Evolutionary conservation across 2,329 filamentous ascomycete species (phyloP).

Genomic region (Chaetomium strumarium): DNA sequence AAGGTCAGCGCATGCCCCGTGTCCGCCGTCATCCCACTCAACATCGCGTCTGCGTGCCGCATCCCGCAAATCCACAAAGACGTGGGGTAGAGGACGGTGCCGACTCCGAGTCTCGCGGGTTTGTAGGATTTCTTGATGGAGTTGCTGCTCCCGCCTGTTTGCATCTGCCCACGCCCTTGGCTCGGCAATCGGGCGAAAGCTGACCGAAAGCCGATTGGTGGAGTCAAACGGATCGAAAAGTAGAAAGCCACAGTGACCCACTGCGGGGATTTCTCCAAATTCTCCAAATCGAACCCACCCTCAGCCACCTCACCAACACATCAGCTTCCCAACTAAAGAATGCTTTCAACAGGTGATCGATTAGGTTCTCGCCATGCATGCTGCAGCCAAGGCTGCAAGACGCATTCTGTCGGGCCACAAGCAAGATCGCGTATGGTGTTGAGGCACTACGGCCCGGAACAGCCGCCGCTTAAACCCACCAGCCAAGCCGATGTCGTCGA

Average conservation of each 20-base stretch:
- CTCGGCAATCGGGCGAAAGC: slow-evolving; percentile 3
- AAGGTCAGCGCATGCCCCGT: too few relatives aligned
- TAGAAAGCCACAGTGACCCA: too few relatives aligned
- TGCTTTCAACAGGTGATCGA: too few relatives aligned
- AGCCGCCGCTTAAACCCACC: neutral
- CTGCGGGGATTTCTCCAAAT: neutral
- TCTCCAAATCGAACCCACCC: neutral
- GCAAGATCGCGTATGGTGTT: neutral
- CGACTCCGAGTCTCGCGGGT: too few relatives aligned
- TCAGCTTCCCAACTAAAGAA: too few relatives aligned
- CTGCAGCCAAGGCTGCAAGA: too few relatives aligned
- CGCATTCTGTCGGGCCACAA: neutral
- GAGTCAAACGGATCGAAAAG: neutral
- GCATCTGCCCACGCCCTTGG: neutral
- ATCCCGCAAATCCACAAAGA: too few relatives aligned
- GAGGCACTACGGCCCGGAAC: neutral
- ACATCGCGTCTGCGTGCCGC: too few relatives aligned
- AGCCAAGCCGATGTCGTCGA: neutral
- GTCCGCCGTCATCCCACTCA: too few relatives aligned
- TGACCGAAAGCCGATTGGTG: slow-evolving; percentile 9
- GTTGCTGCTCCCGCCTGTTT: slow-evolving; percentile 1
- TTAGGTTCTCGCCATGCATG: too few relatives aligned
- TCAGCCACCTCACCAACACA: too few relatives aligned
- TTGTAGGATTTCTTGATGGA: slow-evolving; percentile 1
- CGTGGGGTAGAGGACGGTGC: too few relatives aligned